Evolutionary conservation across 495 filamentous ascomycete genomes (phyloP), one percentile per base, ranked within the genome.

Genomic region (Neurospora sp.): DNA sequence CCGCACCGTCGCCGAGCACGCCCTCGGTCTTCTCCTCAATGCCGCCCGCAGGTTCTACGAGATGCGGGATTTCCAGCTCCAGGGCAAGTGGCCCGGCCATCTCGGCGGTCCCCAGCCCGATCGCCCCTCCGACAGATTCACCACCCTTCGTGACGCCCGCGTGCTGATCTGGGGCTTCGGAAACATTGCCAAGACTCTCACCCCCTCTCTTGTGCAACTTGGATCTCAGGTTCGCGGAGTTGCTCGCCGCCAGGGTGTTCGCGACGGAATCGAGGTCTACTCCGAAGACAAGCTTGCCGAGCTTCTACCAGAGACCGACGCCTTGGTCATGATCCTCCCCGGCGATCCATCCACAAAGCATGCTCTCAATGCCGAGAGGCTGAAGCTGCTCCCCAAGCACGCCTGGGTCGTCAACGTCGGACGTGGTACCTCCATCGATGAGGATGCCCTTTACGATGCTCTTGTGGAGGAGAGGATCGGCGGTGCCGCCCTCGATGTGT

Each of bases 361-460:
- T 77, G 92, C 91, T 70, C 90, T 95, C 73, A 89, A 87, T 69
- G 86, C 84, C 18, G 85, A 85, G 69, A 87, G 93, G 76, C 87
- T 95, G 76, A 81, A 79, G 72, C 87, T 91, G 79, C 91, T 95
- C 87, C 94, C 93, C 78, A 86, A 88, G 75, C 93, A 93, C 14
- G 88, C 92, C 16, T 92, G 93, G 77, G 86, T 95, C 71, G 88
- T 95, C 18, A 96, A 96, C 79, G 95, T 94, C 4, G 93, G 93
- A 6, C 88, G 93, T 7, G 93, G 93, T 27, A 91, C 91, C 39
- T 83, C 93, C 72, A 89, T 95, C 44, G 91, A 96, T 76, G 93
- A 96, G 85, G 90, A 85, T 46, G 92, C 92, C 31, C 85, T 94
- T 72, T 91, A 90, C n/a, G 86, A 89, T 23, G 92, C 92, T 31